Conservation (phyloP, 495 filamentous ascomycete species). For the Oidiodendron maius region DNA sequence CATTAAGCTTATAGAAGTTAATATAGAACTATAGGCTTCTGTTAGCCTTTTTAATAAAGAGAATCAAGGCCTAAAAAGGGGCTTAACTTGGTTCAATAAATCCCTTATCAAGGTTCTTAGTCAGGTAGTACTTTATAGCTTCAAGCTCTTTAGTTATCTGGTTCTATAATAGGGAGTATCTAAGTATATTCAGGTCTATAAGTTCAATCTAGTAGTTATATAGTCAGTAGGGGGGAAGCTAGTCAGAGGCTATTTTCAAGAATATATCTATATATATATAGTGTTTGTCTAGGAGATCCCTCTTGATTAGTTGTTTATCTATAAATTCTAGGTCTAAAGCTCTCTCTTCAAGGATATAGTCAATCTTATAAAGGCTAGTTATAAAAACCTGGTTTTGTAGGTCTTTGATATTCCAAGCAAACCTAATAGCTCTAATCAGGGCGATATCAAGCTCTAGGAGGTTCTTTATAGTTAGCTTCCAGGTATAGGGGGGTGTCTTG, state of each 20-base stretch:
- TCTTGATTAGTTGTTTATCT: neutral
- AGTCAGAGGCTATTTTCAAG: neutral
- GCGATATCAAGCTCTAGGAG: neutral
- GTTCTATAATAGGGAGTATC: neutral
- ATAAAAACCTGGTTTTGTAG: neutral
- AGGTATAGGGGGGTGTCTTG: too few species aligned
- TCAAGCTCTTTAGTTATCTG: neutral
- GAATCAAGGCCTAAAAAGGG: neutral
- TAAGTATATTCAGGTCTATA: neutral
- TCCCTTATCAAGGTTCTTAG: neutral
- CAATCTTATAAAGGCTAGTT: neutral
- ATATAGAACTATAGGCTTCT: slow-evolving; percentile 3
- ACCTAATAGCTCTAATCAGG: neutral
- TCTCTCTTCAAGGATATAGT: neutral
- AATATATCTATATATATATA: slow-evolving; percentile 3
- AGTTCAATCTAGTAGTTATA: slow-evolving; percentile 2
- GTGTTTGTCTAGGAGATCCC: neutral
- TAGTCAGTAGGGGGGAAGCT: neutral
- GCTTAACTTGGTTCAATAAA: neutral
- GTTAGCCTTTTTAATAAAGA: slow-evolving; percentile 7
- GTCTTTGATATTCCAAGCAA: neutral
- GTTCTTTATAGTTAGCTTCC: too few species aligned
- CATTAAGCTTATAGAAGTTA: slow-evolving; percentile 9
- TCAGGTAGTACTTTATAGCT: neutral
- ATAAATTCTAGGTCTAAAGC: neutral